phyloP scores from a whole-genome alignment of 202 grass and related monocot species.

The Digitaria exilis region DNA sequence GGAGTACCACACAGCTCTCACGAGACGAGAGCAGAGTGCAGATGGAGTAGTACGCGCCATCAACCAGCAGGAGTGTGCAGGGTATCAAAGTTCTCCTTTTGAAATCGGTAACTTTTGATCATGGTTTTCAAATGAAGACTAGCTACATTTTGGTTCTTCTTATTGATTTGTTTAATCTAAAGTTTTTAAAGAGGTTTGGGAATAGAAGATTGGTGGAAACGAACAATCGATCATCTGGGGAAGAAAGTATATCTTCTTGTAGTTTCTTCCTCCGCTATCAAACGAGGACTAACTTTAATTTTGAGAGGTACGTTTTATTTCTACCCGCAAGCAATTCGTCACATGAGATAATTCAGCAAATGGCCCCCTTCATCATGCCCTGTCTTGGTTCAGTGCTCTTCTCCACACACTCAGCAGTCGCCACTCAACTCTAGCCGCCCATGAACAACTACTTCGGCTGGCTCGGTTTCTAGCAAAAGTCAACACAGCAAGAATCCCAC shows the following conservation, averaged over 20 bases:
- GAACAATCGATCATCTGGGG: background rate
- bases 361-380: background rate
- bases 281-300: constrained; percentile 1
- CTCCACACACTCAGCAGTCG: background rate
- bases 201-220: background rate
- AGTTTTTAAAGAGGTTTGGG: background rate
- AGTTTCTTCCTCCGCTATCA: background rate
- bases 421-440: constrained; percentile 14
- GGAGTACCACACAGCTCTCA: no score
- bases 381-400: constrained; percentile 18
- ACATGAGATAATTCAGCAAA: constrained; percentile 25
- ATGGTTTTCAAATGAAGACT: no score
- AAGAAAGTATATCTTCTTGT: no score
- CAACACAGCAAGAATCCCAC: background rate
- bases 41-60: background rate
- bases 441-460: background rate
- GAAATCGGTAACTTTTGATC: background rate
- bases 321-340: constrained; percentile 13
- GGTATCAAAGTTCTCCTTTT: background rate
- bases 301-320: constrained; percentile 28
- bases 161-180: background rate
- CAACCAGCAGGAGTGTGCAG: background rate
- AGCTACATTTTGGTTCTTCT: background rate
- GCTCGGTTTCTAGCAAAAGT: constrained; percentile 7
- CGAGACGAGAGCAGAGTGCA: background rate